Percentiles rank a stretch among this genome's conserved stretches.
phyloP scores from a whole-genome alignment of 768 basidiomycete species.

The Naganishia onofrii region DNA sequence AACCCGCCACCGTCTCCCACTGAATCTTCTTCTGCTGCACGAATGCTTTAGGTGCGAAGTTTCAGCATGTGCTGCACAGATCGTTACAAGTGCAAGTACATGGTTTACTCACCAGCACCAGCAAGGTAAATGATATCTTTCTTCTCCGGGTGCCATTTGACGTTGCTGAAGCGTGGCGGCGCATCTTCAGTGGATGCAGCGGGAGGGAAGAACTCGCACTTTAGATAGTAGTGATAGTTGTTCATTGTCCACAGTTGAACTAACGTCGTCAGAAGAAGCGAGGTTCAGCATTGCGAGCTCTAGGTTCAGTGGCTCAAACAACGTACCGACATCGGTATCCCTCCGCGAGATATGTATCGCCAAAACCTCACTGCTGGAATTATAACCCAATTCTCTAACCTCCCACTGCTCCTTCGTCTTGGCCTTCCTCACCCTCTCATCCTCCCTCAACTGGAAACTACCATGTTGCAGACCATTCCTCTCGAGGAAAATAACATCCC shows the following conservation, averaged over 20 bases:
- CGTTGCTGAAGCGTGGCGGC: constrained; percentile 63
- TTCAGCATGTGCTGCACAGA: neutral
- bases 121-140: constrained; percentile 65
- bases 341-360: constrained; percentile 76
- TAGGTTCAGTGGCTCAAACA: neutral
- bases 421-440: constrained; percentile 36
- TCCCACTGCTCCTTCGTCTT: constrained; percentile 35
- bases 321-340: constrained; percentile 64
- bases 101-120: constrained; percentile 61
- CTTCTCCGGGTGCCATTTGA: constrained; percentile 85
- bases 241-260: constrained; percentile 93
- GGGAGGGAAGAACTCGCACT: constrained; percentile 70
- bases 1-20: constrained; percentile 75
- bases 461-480: constrained; percentile 89
- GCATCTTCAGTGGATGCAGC: constrained; percentile 21
- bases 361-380: constrained; percentile 78
- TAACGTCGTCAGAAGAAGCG: constrained; percentile 47
- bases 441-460: constrained; percentile 68
- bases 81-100: neutral
- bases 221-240: constrained; percentile 98
- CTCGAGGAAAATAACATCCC: constrained; percentile 92
- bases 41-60: constrained; percentile 46
- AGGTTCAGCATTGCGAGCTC: neutral
- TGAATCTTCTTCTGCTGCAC: constrained; percentile 62
- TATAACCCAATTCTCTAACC: constrained; percentile 77